A percentile compares a stretch with the other conserved stretches of the same genome.
These are phyloP conservation scores for Priceomyces castillae DNA, from an alignment of 805 yeast species.

Conservation along the genomic window DNA sequence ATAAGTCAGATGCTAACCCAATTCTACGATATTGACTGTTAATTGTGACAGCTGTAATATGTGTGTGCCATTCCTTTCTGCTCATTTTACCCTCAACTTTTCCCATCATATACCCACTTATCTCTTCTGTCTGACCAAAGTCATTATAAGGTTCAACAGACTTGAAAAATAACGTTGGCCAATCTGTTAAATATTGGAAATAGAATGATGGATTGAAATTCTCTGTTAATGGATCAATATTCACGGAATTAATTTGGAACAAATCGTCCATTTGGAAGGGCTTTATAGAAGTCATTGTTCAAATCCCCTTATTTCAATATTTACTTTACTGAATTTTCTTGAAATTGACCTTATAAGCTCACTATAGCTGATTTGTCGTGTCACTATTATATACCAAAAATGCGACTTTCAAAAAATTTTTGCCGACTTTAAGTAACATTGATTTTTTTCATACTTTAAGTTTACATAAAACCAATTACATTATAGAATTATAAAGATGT, in stretches of 20 bases:
- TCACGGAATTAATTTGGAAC: conserved; percentile 67
- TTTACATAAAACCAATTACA: not conserved
- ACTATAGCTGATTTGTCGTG: too few relatives aligned
- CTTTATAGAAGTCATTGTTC: conserved; percentile 74
- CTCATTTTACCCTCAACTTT: conserved; percentile 78
- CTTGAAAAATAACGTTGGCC: conserved; percentile 91
- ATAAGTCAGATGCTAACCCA: conserved; percentile 79
- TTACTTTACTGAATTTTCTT: too few relatives aligned
- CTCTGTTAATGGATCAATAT: conserved; percentile 87
- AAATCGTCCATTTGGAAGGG: conserved; percentile 89
- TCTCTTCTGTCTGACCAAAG: conserved; percentile 18
- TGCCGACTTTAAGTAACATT: not conserved
- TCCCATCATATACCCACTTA: conserved; percentile 88
- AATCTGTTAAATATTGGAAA: conserved; percentile 71
- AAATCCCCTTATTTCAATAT: too few relatives aligned
- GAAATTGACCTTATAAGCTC: too few relatives aligned
- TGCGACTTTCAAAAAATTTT: not conserved
- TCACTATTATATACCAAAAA: not conserved
- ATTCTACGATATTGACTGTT: conserved; percentile 78
- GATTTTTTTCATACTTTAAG: not conserved
- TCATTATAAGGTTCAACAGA: conserved; percentile 43
- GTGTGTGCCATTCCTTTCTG: conserved; percentile 88
- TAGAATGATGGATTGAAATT: conserved; percentile 85
- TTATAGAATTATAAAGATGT: conserved; percentile 23
- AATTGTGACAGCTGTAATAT: conserved; percentile 93